A percentile compares a stretch with the other conserved stretches of the same genome.
These are phyloP conservation scores for Penicillium verhagenii DNA, from an alignment of 495 filamentous ascomycete genomes.

Conservation along the genomic window DNA sequence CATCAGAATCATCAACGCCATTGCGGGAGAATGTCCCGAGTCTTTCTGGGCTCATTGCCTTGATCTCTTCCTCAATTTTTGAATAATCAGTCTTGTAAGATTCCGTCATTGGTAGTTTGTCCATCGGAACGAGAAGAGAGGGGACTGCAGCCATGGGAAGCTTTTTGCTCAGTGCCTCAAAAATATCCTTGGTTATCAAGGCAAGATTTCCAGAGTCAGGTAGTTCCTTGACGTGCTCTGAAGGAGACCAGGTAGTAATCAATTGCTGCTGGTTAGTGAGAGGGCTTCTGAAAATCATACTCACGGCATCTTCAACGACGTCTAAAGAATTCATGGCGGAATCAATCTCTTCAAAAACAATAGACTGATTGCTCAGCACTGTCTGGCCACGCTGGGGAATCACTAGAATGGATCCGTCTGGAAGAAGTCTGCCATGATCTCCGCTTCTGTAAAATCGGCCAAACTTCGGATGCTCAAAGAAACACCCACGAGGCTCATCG, in stretches of 20 bases:
- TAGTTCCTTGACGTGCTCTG: constrained; percentile 1
- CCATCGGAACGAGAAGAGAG: constrained; percentile 62
- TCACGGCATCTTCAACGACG: constrained; percentile 51
- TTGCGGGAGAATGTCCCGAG: constrained; percentile 28
- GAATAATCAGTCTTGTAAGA: constrained; percentile 63
- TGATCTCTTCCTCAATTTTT: constrained; percentile 34
- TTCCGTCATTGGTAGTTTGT: constrained; percentile 58
- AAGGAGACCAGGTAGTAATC: constrained; percentile 58
- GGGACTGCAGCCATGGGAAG: constrained; percentile 72
- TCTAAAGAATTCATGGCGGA: constrained; percentile 44
- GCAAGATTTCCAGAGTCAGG: constrained; percentile 7
- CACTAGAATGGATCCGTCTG: constrained; percentile 64
- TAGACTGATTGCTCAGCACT: no score
- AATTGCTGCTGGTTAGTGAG: constrained; percentile 40
- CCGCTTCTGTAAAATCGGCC: constrained; percentile 72
- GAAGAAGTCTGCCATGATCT: constrained; percentile 68
- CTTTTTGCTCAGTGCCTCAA: constrained; percentile 33
- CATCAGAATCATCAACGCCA: constrained; percentile 3
- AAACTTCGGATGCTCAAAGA: constrained; percentile 62
- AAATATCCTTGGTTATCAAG: constrained; percentile 34
- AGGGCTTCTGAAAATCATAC: constrained; percentile 42
- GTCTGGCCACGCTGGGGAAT: constrained; percentile 58
- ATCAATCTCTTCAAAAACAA: constrained; percentile 69
- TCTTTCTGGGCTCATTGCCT: constrained; percentile 17
- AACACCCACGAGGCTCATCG: constrained; percentile 34